Percentiles rank a stretch among this genome's conserved stretches.
Evolutionary conservation across 2,329 filamentous ascomycete genomes (phyloP).

Genomic region (Diaporthe vexans): DNA sequence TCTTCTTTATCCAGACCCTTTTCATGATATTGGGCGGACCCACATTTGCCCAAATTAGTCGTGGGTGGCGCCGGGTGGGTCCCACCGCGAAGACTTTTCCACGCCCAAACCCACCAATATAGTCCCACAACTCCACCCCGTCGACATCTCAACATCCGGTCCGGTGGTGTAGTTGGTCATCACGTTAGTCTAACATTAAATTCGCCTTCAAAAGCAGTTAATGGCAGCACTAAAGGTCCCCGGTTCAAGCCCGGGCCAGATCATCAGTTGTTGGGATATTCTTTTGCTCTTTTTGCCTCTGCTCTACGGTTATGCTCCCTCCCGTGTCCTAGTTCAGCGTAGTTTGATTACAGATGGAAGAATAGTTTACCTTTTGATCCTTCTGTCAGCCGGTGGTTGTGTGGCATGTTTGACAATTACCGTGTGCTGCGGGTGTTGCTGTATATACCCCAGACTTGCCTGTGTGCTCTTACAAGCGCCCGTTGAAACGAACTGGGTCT

Average conservation of each 20-base stretch:
- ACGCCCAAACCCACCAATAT: neutral
- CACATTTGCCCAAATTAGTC: neutral
- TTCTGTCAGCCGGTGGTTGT: too few species aligned
- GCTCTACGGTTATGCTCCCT: too few species aligned
- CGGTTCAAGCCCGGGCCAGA: slow-evolving; percentile 37
- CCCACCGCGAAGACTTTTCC: neutral
- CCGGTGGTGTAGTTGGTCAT: slow-evolving; percentile 38
- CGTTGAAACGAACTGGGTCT: too few species aligned
- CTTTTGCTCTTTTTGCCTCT: slow-evolving; percentile 4
- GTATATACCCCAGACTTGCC: too few species aligned
- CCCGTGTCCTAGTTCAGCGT: too few species aligned
- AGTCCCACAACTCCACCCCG: neutral
- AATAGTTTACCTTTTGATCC: too few species aligned
- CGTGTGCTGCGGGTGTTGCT: too few species aligned
- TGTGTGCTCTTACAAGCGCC: too few species aligned
- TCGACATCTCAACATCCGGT: slow-evolving; percentile 21
- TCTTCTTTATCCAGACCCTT: too few species aligned
- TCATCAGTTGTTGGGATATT: neutral
- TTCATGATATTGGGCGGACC: neutral
- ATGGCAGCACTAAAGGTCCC: slow-evolving; percentile 32
- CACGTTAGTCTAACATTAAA: slow-evolving; percentile 37
- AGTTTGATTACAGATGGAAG: too few species aligned
- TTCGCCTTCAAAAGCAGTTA: neutral
- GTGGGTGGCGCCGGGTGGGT: neutral
- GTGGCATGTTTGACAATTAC: too few species aligned